Conservation (phyloP, 495 filamentous ascomycete species). For the Trichoderma virens region DNA sequence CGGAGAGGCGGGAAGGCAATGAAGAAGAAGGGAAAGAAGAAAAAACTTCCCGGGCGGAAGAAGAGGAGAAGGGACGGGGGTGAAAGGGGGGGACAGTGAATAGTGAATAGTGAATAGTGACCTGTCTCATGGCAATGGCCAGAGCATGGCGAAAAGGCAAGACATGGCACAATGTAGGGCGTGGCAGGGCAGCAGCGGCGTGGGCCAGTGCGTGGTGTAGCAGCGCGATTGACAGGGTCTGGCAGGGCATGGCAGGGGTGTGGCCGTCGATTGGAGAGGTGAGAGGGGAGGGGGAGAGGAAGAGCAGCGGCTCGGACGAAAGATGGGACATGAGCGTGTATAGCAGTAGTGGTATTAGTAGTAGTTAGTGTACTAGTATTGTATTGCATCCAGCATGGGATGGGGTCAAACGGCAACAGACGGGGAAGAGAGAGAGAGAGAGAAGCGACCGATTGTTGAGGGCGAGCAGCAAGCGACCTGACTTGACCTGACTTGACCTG, state of each 20-base stretch:
- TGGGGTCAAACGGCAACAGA: too few relatives aligned
- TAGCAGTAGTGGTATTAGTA: too few relatives aligned
- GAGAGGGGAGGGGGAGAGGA: neutral
- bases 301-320: neutral
- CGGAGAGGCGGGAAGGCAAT: neutral
- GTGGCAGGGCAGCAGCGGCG: neutral
- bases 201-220: slow-evolving; percentile 1
- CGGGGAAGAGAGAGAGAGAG: too few relatives aligned
- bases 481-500: too few relatives aligned
- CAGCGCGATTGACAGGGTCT: neutral
- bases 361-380: too few relatives aligned
- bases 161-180: neutral
- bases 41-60: neutral
- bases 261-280: neutral
- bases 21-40: neutral
- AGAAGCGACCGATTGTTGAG: too few relatives aligned
- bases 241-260: neutral
- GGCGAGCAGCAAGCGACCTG: too few relatives aligned
- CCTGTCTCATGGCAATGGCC: neutral
- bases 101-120: neutral
- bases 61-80: neutral
- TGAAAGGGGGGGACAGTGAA: neutral
- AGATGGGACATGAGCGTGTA: neutral
- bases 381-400: too few relatives aligned
- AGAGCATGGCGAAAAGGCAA: neutral